Evolutionary conservation across 164 flowering plant species (phyloP).

Genomic region (Berberis vulgaris): DNA sequence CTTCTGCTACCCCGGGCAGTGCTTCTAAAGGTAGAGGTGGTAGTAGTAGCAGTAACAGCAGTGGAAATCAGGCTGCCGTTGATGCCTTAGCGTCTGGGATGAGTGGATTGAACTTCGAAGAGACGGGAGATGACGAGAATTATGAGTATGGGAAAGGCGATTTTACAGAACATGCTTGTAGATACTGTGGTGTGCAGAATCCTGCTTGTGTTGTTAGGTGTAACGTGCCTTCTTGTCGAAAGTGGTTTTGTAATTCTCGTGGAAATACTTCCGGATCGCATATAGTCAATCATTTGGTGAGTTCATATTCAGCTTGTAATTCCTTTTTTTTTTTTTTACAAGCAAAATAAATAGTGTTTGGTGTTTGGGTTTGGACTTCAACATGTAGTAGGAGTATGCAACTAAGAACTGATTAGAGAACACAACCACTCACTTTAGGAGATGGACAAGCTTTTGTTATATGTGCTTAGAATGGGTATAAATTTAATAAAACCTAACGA

Average conservation of each 20-base stretch:
- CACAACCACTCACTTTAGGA: no score
- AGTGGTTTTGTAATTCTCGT: slow-evolving; percentile 97
- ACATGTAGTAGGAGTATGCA: no score
- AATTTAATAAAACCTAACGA: no score
- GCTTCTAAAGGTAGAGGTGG: slow-evolving; percentile 31
- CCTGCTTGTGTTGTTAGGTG: slow-evolving; percentile 97
- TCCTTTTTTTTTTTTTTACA: background rate
- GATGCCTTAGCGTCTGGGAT: slow-evolving; percentile 79
- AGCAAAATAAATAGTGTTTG: background rate
- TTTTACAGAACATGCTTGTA: slow-evolving; percentile 83
- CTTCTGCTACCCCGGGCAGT: slow-evolving; percentile 26
- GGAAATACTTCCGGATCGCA: slow-evolving; percentile 98
- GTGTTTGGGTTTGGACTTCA: no score
- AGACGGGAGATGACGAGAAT: slow-evolving; percentile 77
- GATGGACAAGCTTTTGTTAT: no score
- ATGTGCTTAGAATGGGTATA: no score
- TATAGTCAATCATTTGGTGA: slow-evolving; percentile 93
- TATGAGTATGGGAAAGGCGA: slow-evolving; percentile 65
- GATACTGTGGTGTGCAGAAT: slow-evolving; percentile 90
- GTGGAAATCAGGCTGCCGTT: slow-evolving; percentile 32
- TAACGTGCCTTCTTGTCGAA: slow-evolving; percentile 90
- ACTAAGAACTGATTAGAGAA: no score
- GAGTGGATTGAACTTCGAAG: slow-evolving; percentile 83
- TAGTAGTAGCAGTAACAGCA: slow-evolving; percentile 19
- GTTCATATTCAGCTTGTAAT: slow-evolving; percentile 5